Conservation (phyloP, 2,329 filamentous ascomycete genomes). For the Epichloe bromicola region DNA sequence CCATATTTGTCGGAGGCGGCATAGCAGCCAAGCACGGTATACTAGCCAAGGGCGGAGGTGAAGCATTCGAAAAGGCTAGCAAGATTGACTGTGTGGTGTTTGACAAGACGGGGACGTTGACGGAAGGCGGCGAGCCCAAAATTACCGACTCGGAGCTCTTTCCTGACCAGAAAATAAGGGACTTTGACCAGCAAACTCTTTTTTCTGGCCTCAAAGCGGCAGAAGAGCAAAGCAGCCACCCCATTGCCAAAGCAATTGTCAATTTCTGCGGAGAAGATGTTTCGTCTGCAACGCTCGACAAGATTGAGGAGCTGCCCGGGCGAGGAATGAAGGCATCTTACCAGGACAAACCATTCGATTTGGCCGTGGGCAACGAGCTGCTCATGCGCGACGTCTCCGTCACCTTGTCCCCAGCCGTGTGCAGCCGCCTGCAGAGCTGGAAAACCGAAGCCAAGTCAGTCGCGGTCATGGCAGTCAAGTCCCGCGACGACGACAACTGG, state of each 20-base stretch:
- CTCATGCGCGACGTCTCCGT: constrained; percentile 45
- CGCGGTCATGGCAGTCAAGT: constrained; percentile 40
- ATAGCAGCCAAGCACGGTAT: constrained; percentile 70
- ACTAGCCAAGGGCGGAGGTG: constrained; percentile 70
- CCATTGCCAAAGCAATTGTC: constrained; percentile 58
- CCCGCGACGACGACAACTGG: constrained; percentile 21
- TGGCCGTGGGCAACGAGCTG: constrained; percentile 60
- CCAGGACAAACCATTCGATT: constrained; percentile 25
- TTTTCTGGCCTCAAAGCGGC: constrained; percentile 45
- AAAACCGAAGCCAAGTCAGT: constrained; percentile 52
- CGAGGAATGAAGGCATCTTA: constrained; percentile 54
- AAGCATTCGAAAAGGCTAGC: constrained; percentile 76
- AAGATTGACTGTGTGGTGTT: constrained; percentile 68
- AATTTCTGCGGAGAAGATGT: constrained; percentile 39
- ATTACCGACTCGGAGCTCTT: constrained; percentile 44
- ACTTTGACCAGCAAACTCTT: constrained; percentile 19
- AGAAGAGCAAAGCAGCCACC: constrained; percentile 63
- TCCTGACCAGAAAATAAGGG: constrained; percentile 13
- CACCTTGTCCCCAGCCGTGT: constrained; percentile 21
- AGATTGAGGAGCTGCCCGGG: constrained; percentile 55
- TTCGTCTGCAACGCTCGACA: constrained; percentile 21
- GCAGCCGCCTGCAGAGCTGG: constrained; percentile 37
- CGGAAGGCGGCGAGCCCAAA: constrained; percentile 55
- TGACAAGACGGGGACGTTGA: constrained; percentile 80
- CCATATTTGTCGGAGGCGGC: constrained; percentile 71